These are phyloP conservation scores for Fusarium drepaniforme DNA, from an alignment of 2,329 filamentous ascomycete species.

Conservation along the genomic window DNA sequence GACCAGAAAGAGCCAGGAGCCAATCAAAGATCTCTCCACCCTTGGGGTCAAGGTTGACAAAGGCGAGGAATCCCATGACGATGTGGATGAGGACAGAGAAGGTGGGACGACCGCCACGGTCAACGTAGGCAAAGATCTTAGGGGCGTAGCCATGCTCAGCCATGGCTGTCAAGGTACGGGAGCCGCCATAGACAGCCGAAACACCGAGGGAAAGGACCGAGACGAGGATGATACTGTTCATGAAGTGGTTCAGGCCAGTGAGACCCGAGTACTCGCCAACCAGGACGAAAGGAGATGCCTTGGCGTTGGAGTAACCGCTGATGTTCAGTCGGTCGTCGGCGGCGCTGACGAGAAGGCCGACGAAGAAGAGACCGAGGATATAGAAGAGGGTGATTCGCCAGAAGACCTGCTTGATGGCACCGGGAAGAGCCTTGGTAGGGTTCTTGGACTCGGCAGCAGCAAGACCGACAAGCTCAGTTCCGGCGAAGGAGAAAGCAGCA, in stretches of 20 bases:
- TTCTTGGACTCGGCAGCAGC: constrained; percentile 77
- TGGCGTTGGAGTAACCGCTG: constrained; percentile 41
- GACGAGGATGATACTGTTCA: constrained; percentile 67
- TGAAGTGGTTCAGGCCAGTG: constrained; percentile 61
- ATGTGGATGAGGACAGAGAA: constrained; percentile 59
- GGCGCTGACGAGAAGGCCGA: constrained; percentile 59
- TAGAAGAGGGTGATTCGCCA: constrained; percentile 66
- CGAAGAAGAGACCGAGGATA: constrained; percentile 61
- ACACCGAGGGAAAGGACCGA: constrained; percentile 68
- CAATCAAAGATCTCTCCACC: constrained; percentile 71
- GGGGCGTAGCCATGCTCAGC: constrained; percentile 68
- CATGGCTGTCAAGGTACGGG: constrained; percentile 66
- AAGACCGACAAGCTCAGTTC: constrained; percentile 77
- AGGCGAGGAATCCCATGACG: constrained; percentile 62
- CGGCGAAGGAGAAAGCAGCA: constrained; percentile 77
- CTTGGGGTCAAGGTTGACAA: constrained; percentile 57
- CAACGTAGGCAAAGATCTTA: constrained; percentile 65
- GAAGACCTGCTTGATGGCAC: constrained; percentile 81
- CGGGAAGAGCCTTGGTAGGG: constrained; percentile 78
- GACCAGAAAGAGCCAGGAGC: constrained; percentile 73
- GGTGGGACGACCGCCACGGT: constrained; percentile 64
- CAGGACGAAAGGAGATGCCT: constrained; percentile 64
- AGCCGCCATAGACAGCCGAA: constrained; percentile 66
- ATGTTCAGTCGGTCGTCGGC: constrained; percentile 57
- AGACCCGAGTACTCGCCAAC: constrained; percentile 64